phyloP scores from a whole-genome alignment of 2,329 filamentous ascomycete species.

The Zalaria sp. region DNA sequence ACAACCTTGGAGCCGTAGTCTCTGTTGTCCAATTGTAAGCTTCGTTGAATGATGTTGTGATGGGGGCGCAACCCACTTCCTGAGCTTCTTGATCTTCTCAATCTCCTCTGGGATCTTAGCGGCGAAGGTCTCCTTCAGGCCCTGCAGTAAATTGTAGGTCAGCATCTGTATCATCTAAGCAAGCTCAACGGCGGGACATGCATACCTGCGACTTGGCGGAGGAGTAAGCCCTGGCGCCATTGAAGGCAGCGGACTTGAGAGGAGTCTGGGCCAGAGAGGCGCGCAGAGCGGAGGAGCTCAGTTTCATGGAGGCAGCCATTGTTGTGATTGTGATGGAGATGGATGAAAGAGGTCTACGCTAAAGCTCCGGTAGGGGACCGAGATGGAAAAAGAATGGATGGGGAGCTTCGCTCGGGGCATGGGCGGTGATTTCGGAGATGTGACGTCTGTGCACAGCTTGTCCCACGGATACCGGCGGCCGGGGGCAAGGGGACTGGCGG shows the following conservation, averaged over 20 bases:
- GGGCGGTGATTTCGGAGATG: background rate
- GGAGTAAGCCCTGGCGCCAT: constrained; percentile 79
- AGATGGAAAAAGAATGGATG: background rate
- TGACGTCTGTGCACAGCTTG: background rate
- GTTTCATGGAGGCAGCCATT: constrained; percentile 76
- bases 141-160: constrained; percentile 39
- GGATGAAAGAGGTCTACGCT: constrained; percentile 5
- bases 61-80: constrained; percentile 53
- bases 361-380: background rate
- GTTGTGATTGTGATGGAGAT: constrained; percentile 25
- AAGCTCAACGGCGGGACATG: too few species aligned
- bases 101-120: constrained; percentile 91
- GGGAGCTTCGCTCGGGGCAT: constrained; percentile 2
- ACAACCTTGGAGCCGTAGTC: constrained; percentile 91
- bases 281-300: constrained; percentile 71
- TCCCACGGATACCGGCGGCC: too few species aligned
- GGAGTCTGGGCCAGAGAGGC: constrained; percentile 41
- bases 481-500: too few species aligned
- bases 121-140: constrained; percentile 95
- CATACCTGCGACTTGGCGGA: constrained; percentile 81
- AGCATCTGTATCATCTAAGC: constrained; percentile 11
- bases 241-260: constrained; percentile 60
- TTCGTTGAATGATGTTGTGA: constrained; percentile 4
- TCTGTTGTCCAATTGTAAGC: constrained; percentile 35
- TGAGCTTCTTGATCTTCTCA: constrained; percentile 97